These are phyloP conservation scores for Coniella vitis DNA, from an alignment of 2,329 filamentous ascomycete species.

Conservation along the genomic window DNA sequence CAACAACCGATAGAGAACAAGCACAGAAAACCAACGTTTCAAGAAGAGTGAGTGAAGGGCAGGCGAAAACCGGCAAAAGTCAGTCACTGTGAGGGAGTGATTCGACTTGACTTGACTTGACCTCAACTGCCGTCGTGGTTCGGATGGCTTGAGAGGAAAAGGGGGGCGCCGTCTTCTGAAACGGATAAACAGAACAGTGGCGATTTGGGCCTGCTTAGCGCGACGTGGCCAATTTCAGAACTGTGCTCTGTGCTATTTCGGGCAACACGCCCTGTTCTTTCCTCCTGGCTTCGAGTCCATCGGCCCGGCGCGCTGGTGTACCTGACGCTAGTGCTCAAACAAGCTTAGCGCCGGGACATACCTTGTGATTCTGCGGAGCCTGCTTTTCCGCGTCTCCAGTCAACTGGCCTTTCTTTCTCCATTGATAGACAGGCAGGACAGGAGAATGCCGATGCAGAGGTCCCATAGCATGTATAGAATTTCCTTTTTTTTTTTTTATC, in stretches of 20 bases:
- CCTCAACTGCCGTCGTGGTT: too few species aligned
- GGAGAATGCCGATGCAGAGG: too few species aligned
- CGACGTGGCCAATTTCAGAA: slow-evolving; percentile 16
- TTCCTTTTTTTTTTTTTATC: too few species aligned
- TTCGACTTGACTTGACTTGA: too few species aligned
- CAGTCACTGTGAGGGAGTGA: too few species aligned
- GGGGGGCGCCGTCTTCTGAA: not conserved
- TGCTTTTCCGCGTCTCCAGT: not conserved
- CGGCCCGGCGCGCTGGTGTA: not conserved
- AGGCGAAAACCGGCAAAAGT: too few species aligned
- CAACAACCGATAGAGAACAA: too few species aligned
- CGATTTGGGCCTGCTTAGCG: not conserved
- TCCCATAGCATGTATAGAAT: too few species aligned
- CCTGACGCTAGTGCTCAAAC: slow-evolving; percentile 1
- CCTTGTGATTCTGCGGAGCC: not conserved
- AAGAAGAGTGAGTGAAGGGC: too few species aligned
- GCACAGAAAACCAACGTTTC: too few species aligned
- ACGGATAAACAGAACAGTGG: not conserved
- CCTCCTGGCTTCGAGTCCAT: not conserved
- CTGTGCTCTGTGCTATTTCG: not conserved
- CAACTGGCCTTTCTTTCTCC: not conserved
- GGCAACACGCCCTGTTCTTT: not conserved
- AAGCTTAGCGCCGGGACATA: not conserved
- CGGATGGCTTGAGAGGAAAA: not conserved
- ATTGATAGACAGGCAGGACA: too few species aligned